Conservation (phyloP, 2,329 filamentous ascomycete species). For the Aureobasidium vineae region DNA sequence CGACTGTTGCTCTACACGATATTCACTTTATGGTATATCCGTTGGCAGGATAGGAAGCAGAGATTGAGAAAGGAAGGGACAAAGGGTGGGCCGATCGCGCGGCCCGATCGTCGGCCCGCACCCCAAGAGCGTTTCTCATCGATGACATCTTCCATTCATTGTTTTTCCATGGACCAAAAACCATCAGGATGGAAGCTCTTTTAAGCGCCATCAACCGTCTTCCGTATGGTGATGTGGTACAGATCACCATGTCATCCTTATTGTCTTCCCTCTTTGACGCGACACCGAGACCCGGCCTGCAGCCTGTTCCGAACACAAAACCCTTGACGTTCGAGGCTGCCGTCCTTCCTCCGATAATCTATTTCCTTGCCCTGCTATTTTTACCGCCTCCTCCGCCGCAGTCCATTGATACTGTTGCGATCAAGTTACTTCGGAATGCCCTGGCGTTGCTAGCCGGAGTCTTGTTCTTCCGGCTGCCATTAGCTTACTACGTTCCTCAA, state of each 20-base stretch:
- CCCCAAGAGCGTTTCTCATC: conserved; percentile 9
- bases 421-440: conserved; percentile 40
- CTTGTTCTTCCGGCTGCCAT: conserved; percentile 45
- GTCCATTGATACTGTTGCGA: conserved; percentile 35
- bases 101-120: conserved; percentile 19
- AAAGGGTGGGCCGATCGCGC: conserved; percentile 2
- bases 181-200: conserved; percentile 15
- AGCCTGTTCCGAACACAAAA: conserved; percentile 44
- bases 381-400: conserved; percentile 44
- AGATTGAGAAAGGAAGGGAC: background rate
- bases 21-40: background rate
- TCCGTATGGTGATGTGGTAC: conserved; percentile 9
- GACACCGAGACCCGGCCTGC: conserved; percentile 41
- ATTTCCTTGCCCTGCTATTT: conserved; percentile 46
- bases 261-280: conserved; percentile 5
- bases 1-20: background rate
- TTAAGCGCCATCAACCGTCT: background rate
- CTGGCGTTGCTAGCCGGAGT: conserved; percentile 42
- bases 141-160: conserved; percentile 26
- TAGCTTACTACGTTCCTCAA: conserved; percentile 46
- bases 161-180: background rate
- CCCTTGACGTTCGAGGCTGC: conserved; percentile 44
- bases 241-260: conserved; percentile 18
- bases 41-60: background rate
- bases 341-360: conserved; percentile 44